phyloP scores from a whole-genome alignment of 208 protist species.

The Trypanosoma theileri region DNA sequence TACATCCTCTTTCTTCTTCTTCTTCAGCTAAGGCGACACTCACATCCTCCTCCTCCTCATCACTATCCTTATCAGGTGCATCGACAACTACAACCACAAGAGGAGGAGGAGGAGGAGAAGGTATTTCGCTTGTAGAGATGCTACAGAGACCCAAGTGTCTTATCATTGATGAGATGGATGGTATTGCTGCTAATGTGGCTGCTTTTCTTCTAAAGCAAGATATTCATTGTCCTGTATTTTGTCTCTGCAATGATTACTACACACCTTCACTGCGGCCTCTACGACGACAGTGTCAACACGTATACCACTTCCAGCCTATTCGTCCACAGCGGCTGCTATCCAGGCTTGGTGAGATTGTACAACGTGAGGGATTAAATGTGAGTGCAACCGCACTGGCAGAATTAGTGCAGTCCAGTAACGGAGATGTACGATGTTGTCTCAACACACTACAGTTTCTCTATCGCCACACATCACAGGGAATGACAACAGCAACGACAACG shows the following conservation, averaged over 20 bases:
- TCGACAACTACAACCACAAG: neutral
- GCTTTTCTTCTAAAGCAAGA: constrained; percentile 51
- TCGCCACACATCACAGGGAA: neutral
- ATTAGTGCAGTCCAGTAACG: constrained; percentile 57
- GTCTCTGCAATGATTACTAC: constrained; percentile 87
- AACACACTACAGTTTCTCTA: constrained; percentile 85
- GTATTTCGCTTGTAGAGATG: constrained; percentile 50
- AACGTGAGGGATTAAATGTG: constrained; percentile 33
- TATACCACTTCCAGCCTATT: constrained; percentile 67
- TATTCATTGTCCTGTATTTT: constrained; percentile 82
- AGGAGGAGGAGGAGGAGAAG: neutral
- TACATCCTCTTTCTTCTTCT: neutral
- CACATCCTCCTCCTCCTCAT: neutral
- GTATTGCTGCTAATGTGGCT: constrained; percentile 71
- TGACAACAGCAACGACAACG: neutral
- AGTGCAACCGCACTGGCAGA: constrained; percentile 53
- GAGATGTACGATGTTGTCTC: constrained; percentile 85
- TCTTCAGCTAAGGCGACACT: too few species aligned
- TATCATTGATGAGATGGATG: constrained; percentile 91
- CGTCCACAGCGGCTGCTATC: constrained; percentile 63
- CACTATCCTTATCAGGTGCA: neutral
- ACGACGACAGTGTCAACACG: constrained; percentile 49
- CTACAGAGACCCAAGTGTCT: constrained; percentile 78
- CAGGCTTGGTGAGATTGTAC: constrained; percentile 60
- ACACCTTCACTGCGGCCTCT: constrained; percentile 67